Evolutionary conservation across 768 basidiomycete species (phyloP).

Genomic region (Sistotremastrum niveocremeum): DNA sequence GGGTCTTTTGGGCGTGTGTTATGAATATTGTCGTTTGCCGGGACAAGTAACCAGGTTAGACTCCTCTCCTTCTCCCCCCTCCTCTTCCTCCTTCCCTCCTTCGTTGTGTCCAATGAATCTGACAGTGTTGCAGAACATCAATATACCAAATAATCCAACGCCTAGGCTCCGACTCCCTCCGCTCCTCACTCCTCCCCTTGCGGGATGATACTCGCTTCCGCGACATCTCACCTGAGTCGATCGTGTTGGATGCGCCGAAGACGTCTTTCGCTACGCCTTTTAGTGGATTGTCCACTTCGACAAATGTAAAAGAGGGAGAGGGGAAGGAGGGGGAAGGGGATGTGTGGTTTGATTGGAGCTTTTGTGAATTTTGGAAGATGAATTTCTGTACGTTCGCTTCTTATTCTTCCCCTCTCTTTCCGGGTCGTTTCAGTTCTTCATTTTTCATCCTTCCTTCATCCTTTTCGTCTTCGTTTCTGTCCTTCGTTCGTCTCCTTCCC

Average conservation of each 20-base stretch:
- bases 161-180: slow-evolving; percentile 79
- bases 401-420: slow-evolving; percentile 1
- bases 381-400: slow-evolving; percentile 64
- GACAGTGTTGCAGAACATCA: slow-evolving; percentile 39
- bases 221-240: slow-evolving; percentile 70
- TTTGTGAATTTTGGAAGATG: slow-evolving; percentile 97
- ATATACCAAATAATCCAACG: slow-evolving; percentile 85
- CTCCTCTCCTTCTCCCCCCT: neutral
- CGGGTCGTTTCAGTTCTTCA: neutral
- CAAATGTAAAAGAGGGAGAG: slow-evolving; percentile 22
- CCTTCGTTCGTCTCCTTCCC: neutral
- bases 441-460: neutral
- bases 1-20: slow-evolving; percentile 86
- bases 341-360: slow-evolving; percentile 97
- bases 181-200: slow-evolving; percentile 73
- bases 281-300: slow-evolving; percentile 19
- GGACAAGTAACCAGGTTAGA: slow-evolving; percentile 87
- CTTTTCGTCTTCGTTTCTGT: neutral
- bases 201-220: slow-evolving; percentile 92
- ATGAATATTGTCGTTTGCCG: slow-evolving; percentile 92
- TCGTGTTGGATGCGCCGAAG: slow-evolving; percentile 32
- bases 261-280: slow-evolving; percentile 16
- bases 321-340: slow-evolving; percentile 52
- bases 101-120: slow-evolving; percentile 1
- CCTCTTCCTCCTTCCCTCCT: neutral